Conservation (phyloP, 1,284 basidiomycete genomes). For the Cerrena zonata region DNA sequence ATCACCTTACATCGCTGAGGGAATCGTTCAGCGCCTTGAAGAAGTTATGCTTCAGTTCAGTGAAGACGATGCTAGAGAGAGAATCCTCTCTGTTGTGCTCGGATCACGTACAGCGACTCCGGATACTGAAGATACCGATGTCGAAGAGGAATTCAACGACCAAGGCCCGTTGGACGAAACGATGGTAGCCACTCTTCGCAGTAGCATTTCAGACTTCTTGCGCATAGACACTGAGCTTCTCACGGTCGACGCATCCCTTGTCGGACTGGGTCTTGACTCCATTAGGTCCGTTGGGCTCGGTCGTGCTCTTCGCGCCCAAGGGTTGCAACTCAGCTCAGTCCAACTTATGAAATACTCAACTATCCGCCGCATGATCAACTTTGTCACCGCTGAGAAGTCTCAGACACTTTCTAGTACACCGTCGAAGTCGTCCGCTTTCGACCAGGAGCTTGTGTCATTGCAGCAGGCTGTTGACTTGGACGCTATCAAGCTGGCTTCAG, state of each 20-base stretch:
- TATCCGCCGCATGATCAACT: conserved; percentile 16
- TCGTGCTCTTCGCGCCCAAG: conserved; percentile 29
- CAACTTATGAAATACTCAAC: conserved; percentile 31
- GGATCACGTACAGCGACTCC: conserved; percentile 3
- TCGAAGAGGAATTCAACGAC: background rate
- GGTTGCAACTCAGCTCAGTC: conserved; percentile 27
- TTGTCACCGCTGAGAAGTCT: conserved; percentile 4
- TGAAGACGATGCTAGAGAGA: background rate
- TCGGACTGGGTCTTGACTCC: conserved; percentile 45
- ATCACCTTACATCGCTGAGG: conserved; percentile 15
- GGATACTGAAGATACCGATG: background rate
- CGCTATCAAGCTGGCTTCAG: conserved; percentile 22
- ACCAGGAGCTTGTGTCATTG: conserved; percentile 15
- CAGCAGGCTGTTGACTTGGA: conserved; percentile 15
- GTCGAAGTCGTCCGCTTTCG: conserved; percentile 11
- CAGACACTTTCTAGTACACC: conserved; percentile 9
- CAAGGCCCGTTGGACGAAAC: conserved; percentile 12
- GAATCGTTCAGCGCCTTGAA: conserved; percentile 20
- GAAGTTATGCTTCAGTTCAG: background rate
- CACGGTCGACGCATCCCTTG: conserved; percentile 31
- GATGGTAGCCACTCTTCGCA: conserved; percentile 20
- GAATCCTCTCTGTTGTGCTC: conserved; percentile 8
- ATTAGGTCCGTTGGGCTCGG: conserved; percentile 43
- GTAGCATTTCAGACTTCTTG: conserved; percentile 34
- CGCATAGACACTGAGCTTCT: conserved; percentile 26